Evolutionary conservation across 805 yeast species (phyloP).

Genomic region (Huiozyma naganishii): DNA sequence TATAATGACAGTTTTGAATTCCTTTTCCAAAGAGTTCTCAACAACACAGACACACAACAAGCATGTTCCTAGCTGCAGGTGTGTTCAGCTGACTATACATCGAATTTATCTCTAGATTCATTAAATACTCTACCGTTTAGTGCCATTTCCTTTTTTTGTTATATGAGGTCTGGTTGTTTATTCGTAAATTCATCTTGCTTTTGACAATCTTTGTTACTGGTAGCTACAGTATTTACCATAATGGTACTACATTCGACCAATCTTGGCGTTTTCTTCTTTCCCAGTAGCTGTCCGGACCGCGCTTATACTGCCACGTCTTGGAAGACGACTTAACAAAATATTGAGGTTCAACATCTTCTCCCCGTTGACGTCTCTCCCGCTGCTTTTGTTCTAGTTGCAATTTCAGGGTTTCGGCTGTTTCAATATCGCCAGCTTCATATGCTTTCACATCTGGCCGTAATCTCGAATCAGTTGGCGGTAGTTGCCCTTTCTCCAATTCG

Average conservation of each 20-base stretch:
- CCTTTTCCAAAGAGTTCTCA: too few relatives aligned
- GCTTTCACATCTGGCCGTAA: conserved; percentile 72
- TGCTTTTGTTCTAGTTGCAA: conserved; percentile 66
- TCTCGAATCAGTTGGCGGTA: conserved; percentile 86
- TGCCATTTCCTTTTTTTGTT: too few relatives aligned
- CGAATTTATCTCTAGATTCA: not conserved
- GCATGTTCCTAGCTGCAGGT: too few relatives aligned
- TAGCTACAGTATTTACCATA: conserved; percentile 38
- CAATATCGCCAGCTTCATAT: conserved; percentile 61
- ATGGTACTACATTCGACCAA: conserved; percentile 44
- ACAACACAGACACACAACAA: too few relatives aligned
- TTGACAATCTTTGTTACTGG: too few relatives aligned
- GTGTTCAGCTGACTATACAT: not conserved
- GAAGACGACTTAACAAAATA: conserved; percentile 43
- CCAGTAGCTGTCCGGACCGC: conserved; percentile 68
- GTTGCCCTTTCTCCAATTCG: conserved; percentile 44
- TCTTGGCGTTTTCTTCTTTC: conserved; percentile 51
- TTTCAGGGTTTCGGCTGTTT: conserved; percentile 63
- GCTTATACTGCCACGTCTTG: conserved; percentile 43
- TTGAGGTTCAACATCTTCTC: conserved; percentile 43
- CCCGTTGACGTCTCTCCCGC: conserved; percentile 57
- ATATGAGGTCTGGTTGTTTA: too few relatives aligned
- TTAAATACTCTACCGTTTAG: not conserved
- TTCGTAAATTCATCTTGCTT: too few relatives aligned
- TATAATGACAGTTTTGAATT: too few relatives aligned